These are phyloP conservation scores for Lachancea dasiensis DNA, from an alignment of 805 yeast species.

Conservation along the genomic window DNA sequence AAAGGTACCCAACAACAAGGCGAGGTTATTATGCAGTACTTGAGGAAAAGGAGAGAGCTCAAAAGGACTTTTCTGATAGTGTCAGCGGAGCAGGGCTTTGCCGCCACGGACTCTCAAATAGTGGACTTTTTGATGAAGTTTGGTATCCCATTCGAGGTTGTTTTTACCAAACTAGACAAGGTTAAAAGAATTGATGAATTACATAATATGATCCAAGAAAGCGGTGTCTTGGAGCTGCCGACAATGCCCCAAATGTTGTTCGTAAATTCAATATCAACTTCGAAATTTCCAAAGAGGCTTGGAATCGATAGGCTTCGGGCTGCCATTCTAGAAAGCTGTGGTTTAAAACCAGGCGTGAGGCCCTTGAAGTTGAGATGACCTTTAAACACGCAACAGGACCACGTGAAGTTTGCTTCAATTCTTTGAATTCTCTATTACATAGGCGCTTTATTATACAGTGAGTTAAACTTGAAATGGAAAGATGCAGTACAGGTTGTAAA, in stretches of 20 bases:
- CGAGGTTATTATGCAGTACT: constrained; percentile 54
- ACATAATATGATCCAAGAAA: constrained; percentile 34
- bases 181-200: constrained; percentile 36
- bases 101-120: constrained; percentile 49
- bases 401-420: background rate
- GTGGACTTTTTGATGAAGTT: constrained; percentile 42
- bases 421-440: constrained; percentile 7
- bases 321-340: constrained; percentile 50
- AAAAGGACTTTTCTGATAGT: constrained; percentile 56
- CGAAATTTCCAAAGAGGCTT: constrained; percentile 34
- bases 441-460: constrained; percentile 10
- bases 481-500: constrained; percentile 3
- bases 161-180: constrained; percentile 73
- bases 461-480: constrained; percentile 3
- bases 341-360: constrained; percentile 27
- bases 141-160: constrained; percentile 67
- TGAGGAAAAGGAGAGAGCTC: constrained; percentile 48
- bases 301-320: constrained; percentile 52
- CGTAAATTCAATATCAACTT: constrained; percentile 43
- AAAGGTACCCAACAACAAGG: constrained; percentile 68
- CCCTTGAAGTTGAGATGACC: constrained; percentile 14
- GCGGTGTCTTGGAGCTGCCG: constrained; percentile 37
- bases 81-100: constrained; percentile 55
- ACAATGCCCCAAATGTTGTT: constrained; percentile 40
- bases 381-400: background rate